These are phyloP conservation scores for Aureobasidium sp. DNA, from an alignment of 2,329 filamentous ascomycete genomes.

Conservation along the genomic window DNA sequence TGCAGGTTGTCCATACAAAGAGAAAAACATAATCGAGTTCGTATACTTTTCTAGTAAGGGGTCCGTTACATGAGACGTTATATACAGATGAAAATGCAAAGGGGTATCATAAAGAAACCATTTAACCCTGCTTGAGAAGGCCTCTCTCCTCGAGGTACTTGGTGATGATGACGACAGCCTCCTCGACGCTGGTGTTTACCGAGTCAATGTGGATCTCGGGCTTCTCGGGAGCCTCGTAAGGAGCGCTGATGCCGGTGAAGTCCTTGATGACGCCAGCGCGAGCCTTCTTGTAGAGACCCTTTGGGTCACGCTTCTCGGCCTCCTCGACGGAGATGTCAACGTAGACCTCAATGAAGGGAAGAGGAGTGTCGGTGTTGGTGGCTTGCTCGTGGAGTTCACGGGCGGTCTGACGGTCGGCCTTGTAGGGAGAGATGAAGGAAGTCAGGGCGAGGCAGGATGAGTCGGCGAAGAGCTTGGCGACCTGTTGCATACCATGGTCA, in stretches of 20 bases:
- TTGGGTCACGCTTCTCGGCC: constrained; percentile 91
- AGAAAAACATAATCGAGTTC: not conserved
- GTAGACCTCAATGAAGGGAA: constrained; percentile 90
- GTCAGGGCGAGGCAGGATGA: constrained; percentile 80
- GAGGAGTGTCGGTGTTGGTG: constrained; percentile 49
- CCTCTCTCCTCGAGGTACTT: constrained; percentile 68
- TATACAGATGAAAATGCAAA: not conserved
- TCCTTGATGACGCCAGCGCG: constrained; percentile 90
- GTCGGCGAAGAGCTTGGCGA: constrained; percentile 95
- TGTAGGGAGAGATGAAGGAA: constrained; percentile 95
- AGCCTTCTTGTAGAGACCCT: constrained; percentile 97
- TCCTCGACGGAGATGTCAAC: constrained; percentile 88
- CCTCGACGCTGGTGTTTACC: constrained; percentile 74
- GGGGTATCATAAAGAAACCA: not conserved
- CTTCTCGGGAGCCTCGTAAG: constrained; percentile 82
- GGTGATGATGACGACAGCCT: constrained; percentile 79
- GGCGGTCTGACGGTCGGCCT: constrained; percentile 74
- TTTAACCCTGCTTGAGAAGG: constrained; percentile 40
- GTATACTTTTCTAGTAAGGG: not conserved
- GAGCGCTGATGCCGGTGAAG: constrained; percentile 91
- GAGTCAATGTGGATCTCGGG: constrained; percentile 85
- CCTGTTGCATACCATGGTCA: constrained; percentile 39
- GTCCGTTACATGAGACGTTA: not conserved
- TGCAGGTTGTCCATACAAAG: constrained; percentile 7
- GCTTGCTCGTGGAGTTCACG: constrained; percentile 68